Evolutionary conservation across 192 early-diverging fungal species (phyloP), one percentile per base, ranked within the genome.

Genomic region (Coemansia sp.): DNA sequence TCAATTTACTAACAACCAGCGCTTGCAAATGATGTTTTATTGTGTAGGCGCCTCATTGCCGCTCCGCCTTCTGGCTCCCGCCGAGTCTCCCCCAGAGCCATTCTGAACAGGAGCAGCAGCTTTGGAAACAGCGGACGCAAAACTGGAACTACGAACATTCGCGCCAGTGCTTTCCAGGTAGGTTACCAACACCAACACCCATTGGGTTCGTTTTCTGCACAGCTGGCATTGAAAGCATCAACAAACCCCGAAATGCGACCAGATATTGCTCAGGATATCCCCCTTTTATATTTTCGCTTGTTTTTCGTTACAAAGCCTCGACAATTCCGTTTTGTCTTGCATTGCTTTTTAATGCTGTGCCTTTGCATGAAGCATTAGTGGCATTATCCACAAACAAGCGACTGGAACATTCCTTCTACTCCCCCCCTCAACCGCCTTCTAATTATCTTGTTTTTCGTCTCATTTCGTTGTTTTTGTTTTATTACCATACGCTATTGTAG

Each of bases 361-460:
- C 22, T 23, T 7, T 50, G 19, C 48, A 50, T 50, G 22, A 50
- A 50, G 22, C 20, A 50, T 23, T 23, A 23, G 4, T 43, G 41
- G 41, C 14, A 4, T 52, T 14, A 52, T 52, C 50, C 25, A 52
- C 25, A 52, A 22, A 52, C 50, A 52, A 52, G 25, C 50, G 11
- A 52, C 50, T 25, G 41, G 6, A 43, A 8, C 22, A 33, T 35
- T 57, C 17, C 36, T 41, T 23, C 34, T 17, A 36, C 42, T 46
- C 54, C 63, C 32, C 35, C 15, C 17, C 17, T 29, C 29, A 29
- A 29, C 29, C 29, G 29, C 29, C 3, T 29, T 29, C 29, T 29
- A 29, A 29, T 29, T 29, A 29, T 63, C 42, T 13, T 55, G 7
- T 42, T n/a, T 65, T 65, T 56, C n/a, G 43, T 45, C 52, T 64